Percentiles rank a stretch among this genome's conserved stretches.
phyloP scores from a whole-genome alignment of 352 stramenopile species.

The Phytophthora pini region DNA sequence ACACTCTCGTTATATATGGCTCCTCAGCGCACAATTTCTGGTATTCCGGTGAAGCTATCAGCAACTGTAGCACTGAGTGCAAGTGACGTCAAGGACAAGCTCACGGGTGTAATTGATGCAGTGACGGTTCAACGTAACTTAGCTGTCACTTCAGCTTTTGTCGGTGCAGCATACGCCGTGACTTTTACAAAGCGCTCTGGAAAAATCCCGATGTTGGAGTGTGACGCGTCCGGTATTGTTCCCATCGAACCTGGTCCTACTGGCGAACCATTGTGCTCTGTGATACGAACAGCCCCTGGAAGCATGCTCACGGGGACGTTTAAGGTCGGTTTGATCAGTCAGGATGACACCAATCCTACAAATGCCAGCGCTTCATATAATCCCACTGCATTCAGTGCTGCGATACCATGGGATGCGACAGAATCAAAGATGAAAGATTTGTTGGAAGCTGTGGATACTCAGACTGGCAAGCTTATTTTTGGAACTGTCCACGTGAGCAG shows the following conservation, averaged over 20 bases:
- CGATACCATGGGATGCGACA: constrained; percentile 81
- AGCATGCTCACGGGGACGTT: constrained; percentile 78
- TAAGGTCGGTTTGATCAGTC: constrained; percentile 50
- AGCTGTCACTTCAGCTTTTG: constrained; percentile 48
- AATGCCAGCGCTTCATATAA: constrained; percentile 32
- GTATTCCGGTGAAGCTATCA: constrained; percentile 48
- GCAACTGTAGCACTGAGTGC: constrained; percentile 18
- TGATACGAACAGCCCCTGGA: constrained; percentile 50
- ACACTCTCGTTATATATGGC: constrained; percentile 60
- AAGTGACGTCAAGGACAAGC: constrained; percentile 22
- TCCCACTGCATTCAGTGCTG: constrained; percentile 16
- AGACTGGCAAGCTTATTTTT: constrained; percentile 68
- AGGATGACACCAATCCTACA: constrained; percentile 35
- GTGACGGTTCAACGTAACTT: constrained; percentile 50
- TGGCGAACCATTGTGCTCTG: constrained; percentile 38
- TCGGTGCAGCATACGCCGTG: constrained; percentile 64
- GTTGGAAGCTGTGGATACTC: constrained; percentile 48
- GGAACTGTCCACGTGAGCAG: constrained; percentile 85
- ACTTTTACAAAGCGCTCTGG: constrained; percentile 67
- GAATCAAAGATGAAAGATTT: constrained; percentile 63
- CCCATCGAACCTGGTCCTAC: constrained; percentile 14
- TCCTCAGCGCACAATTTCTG: constrained; percentile 36
- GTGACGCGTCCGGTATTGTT: constrained; percentile 32
- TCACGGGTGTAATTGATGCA: constrained; percentile 49
- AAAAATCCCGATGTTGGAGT: constrained; percentile 60